These are phyloP conservation scores for Austroboletus niveus DNA, from an alignment of 1,284 basidiomycete genomes.

Conservation along the genomic window DNA sequence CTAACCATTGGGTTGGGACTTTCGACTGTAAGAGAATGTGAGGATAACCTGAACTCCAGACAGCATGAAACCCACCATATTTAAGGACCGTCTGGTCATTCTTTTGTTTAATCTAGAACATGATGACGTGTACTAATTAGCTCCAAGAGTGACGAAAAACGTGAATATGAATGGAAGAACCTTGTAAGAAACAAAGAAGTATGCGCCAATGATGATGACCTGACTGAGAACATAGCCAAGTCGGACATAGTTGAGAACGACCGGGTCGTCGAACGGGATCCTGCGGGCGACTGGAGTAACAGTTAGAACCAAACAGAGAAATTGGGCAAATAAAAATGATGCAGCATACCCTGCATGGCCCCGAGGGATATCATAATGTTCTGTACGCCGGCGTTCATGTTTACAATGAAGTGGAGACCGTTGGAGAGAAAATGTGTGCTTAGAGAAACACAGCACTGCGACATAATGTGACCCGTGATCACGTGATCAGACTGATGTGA, in stretches of 20 bases:
- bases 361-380: slow-evolving; percentile 87
- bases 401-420: slow-evolving; percentile 17
- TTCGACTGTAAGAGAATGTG: slow-evolving; percentile 47
- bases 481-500: slow-evolving; percentile 15
- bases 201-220: slow-evolving; percentile 64
- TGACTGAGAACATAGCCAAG: slow-evolving; percentile 81
- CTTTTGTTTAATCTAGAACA: slow-evolving; percentile 79
- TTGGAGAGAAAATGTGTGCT: slow-evolving; percentile 2
- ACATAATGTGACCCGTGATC: slow-evolving; percentile 12
- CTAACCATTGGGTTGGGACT: slow-evolving; percentile 58
- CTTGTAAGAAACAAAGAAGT: slow-evolving; percentile 73
- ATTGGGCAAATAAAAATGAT: neutral
- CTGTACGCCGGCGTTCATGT: slow-evolving; percentile 54
- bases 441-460: neutral
- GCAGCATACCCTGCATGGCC: slow-evolving; percentile 77
- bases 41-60: neutral
- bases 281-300: slow-evolving; percentile 72
- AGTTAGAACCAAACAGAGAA: neutral
- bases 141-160: neutral
- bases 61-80: slow-evolving; percentile 61
- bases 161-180: slow-evolving; percentile 39
- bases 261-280: slow-evolving; percentile 90
- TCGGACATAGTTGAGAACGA: slow-evolving; percentile 81
- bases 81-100: slow-evolving; percentile 96
- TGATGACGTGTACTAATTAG: slow-evolving; percentile 22